Evolutionary conservation across 768 basidiomycete genomes (phyloP).

Genomic region (Xerocomellus dryophilus): DNA sequence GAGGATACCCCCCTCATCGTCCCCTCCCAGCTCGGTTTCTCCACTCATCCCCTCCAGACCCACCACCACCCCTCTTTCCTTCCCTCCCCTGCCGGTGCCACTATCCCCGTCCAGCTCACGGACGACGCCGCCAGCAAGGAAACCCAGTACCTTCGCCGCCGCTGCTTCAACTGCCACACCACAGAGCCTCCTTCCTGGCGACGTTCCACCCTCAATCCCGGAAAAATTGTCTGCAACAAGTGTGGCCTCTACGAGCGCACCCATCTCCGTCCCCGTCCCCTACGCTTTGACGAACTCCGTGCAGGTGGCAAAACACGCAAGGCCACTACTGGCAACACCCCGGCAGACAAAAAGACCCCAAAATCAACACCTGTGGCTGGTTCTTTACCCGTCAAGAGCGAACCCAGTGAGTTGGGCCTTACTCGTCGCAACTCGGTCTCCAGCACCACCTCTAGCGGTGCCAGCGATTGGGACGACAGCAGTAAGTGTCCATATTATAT

Average conservation of each 20-base stretch:
- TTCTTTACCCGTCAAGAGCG: constrained; percentile 56
- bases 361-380: constrained; percentile 37
- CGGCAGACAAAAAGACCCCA: constrained; percentile 32
- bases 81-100: constrained; percentile 38
- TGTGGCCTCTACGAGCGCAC: constrained; percentile 90
- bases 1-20: constrained; percentile 61
- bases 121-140: constrained; percentile 90
- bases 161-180: constrained; percentile 90
- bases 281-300: constrained; percentile 84
- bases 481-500: constrained; percentile 47
- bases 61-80: constrained; percentile 41
- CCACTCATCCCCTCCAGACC: constrained; percentile 30
- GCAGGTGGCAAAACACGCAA: constrained; percentile 82
- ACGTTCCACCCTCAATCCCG: constrained; percentile 81
- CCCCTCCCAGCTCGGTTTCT: constrained; percentile 52
- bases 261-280: constrained; percentile 75
- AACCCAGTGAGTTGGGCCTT: constrained; percentile 51
- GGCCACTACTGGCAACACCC: constrained; percentile 24
- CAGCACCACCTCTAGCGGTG: constrained; percentile 45
- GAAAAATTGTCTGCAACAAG: constrained; percentile 94
- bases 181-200: constrained; percentile 90
- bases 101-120: constrained; percentile 75
- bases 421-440: constrained; percentile 63
- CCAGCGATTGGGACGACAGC: constrained; percentile 81
- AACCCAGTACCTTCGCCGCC: constrained; percentile 83